Percentiles rank a stretch among this genome's conserved stretches.
phyloP scores from a whole-genome alignment of 108 stramenopile species.

The Nitzschia inconspicua region DNA sequence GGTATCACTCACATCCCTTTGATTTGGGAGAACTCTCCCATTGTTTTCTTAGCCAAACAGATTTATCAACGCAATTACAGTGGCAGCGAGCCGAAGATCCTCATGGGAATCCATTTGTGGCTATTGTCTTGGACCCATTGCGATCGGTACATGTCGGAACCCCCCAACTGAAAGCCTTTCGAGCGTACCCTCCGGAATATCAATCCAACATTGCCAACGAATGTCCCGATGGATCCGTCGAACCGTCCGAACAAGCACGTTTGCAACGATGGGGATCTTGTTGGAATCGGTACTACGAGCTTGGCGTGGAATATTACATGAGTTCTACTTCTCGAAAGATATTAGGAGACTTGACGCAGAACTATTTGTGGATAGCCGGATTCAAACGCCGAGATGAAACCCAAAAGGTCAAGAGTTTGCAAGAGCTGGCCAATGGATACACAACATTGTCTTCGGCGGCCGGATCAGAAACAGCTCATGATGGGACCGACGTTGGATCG shows the following conservation, averaged over 20 bases:
- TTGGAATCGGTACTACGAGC: slow-evolving; percentile 93
- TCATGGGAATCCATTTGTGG: slow-evolving; percentile 96
- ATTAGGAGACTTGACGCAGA: slow-evolving; percentile 70
- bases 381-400: too few relatives aligned
- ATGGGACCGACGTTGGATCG: too few relatives aligned
- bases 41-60: slow-evolving; percentile 94
- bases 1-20: slow-evolving; percentile 99
- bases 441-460: too few relatives aligned
- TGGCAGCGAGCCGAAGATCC: slow-evolving; percentile 97
- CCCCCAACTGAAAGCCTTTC: slow-evolving; percentile 95
- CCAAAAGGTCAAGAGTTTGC: too few relatives aligned
- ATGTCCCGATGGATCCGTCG: slow-evolving; percentile 87
- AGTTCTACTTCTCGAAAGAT: slow-evolving; percentile 54
- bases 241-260: slow-evolving; percentile 61
- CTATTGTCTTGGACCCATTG: slow-evolving; percentile 93
- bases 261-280: slow-evolving; percentile 95
- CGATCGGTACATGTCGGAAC: slow-evolving; percentile 53
- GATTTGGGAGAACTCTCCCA: slow-evolving; percentile 86
- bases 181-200: slow-evolving; percentile 94
- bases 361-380: slow-evolving; percentile 89
- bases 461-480: too few relatives aligned
- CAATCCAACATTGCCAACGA: slow-evolving; percentile 52
- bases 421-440: too few relatives aligned
- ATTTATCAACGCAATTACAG: slow-evolving; percentile 90
- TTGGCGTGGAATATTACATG: slow-evolving; percentile 90